Evolutionary conservation across 768 basidiomycete genomes (phyloP).

Genomic region (Pilatotrama ljubarskyi): DNA sequence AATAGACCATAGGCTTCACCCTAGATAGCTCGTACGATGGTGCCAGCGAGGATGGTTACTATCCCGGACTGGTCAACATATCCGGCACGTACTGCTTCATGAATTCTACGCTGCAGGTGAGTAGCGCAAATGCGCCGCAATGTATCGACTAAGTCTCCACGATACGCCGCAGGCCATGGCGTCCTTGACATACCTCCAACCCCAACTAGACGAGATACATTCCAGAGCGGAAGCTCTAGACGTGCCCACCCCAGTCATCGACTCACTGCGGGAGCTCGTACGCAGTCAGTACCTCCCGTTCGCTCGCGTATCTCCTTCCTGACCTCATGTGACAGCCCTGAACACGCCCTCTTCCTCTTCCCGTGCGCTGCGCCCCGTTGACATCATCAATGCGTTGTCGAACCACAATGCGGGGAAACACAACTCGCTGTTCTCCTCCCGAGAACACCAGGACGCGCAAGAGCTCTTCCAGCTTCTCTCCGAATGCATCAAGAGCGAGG

Average conservation of each 20-base stretch:
- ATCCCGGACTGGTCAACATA: slow-evolving; percentile 92
- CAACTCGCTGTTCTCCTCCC: slow-evolving; percentile 75
- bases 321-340: slow-evolving; percentile 47
- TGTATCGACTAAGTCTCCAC: not conserved
- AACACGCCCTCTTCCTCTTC: slow-evolving; percentile 62
- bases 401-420: slow-evolving; percentile 51
- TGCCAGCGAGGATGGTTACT: slow-evolving; percentile 46
- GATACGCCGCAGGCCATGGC: slow-evolving; percentile 68
- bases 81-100: slow-evolving; percentile 98
- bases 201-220: slow-evolving; percentile 76
- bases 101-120: slow-evolving; percentile 91
- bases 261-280: slow-evolving; percentile 72
- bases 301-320: slow-evolving; percentile 7
- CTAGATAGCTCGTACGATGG: slow-evolving; percentile 18
- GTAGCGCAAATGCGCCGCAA: slow-evolving; percentile 8
- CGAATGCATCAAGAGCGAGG: slow-evolving; percentile 86
- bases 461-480: slow-evolving; percentile 95
- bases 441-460: slow-evolving; percentile 97
- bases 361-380: slow-evolving; percentile 66
- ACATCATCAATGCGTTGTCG: slow-evolving; percentile 71
- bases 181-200: slow-evolving; percentile 79
- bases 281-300: slow-evolving; percentile 47
- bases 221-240: slow-evolving; percentile 76
- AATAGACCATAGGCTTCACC: not conserved
- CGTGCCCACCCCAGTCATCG: slow-evolving; percentile 84